A percentile compares a stretch with the other conserved stretches of the same genome.
Conservation (phyloP, 1,139 yeast genomes). For the Geotrichum australiense region DNA sequence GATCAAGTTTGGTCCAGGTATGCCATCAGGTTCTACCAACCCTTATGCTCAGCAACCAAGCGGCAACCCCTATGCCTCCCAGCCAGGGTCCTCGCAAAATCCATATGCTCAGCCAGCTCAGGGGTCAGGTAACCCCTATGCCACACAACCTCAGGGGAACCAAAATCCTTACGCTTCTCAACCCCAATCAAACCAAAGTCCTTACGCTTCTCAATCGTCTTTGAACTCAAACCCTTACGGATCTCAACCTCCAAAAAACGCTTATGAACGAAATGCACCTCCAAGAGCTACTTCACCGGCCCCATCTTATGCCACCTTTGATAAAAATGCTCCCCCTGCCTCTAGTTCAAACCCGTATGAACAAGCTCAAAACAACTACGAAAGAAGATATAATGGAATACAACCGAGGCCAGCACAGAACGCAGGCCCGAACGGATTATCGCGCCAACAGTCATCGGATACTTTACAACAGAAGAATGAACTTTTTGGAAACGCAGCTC, state of each 20-base stretch:
- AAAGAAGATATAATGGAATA: slow-evolving; percentile 23
- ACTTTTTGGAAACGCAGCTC: slow-evolving; percentile 18
- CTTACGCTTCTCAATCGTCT: not conserved
- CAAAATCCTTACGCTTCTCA: slow-evolving; percentile 37
- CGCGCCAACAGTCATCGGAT: slow-evolving; percentile 25
- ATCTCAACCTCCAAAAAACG: not conserved
- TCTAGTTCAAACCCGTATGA: slow-evolving; percentile 25
- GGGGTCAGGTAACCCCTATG: slow-evolving; percentile 18
- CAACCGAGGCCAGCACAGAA: too few relatives aligned
- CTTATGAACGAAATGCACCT: slow-evolving; percentile 1
- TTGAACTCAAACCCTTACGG: not conserved
- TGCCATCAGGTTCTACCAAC: too few relatives aligned
- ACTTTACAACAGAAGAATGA: slow-evolving; percentile 26
- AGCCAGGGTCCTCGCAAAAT: slow-evolving; percentile 17
- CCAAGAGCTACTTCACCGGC: slow-evolving; percentile 28
- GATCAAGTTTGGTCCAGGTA: too few relatives aligned
- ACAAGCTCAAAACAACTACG: slow-evolving; percentile 25
- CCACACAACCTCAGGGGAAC: not conserved
- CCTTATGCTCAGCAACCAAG: slow-evolving; percentile 24
- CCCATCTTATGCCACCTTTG: slow-evolving; percentile 13
- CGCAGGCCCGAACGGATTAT: slow-evolving; percentile 19
- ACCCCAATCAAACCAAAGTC: slow-evolving; percentile 9
- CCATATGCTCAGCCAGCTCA: slow-evolving; percentile 18
- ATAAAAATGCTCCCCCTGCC: not conserved
- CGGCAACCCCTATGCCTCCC: slow-evolving; percentile 9